phyloP scores from a whole-genome alignment of 169 alveolate genomes.

The Toxoplasma gondii region DNA sequence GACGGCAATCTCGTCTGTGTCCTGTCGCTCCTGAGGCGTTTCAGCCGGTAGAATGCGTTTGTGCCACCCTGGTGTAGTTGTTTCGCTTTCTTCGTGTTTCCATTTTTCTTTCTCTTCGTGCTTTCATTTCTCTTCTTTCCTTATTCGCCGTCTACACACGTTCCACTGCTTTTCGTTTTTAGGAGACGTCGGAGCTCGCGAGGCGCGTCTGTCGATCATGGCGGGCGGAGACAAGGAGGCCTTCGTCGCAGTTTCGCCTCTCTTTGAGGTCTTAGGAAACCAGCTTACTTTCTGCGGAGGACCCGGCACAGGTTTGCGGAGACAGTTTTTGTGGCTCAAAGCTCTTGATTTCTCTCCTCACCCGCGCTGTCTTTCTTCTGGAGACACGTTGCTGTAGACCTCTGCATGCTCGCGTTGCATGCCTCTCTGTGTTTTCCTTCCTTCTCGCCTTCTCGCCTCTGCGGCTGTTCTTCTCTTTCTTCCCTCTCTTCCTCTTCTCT shows the following conservation, averaged over 20 bases:
- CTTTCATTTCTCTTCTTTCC: too few species aligned
- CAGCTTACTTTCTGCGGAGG: conserved; percentile 78
- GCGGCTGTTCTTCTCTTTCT: neutral
- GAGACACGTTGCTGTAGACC: too few species aligned
- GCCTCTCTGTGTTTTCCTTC: too few species aligned
- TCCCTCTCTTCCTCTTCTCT: neutral
- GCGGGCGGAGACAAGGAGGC: conserved; percentile 79
- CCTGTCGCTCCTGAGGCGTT: too few species aligned
- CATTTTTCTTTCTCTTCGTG: too few species aligned
- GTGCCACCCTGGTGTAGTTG: too few species aligned
- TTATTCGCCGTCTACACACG: too few species aligned
- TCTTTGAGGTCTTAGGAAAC: conserved; percentile 75
- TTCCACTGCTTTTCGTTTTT: neutral
- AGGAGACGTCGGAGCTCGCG: conserved; percentile 80
- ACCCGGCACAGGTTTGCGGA: conserved; percentile 73
- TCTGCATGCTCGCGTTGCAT: too few species aligned
- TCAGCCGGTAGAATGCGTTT: too few species aligned
- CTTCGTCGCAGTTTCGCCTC: conserved; percentile 67
- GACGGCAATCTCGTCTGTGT: too few species aligned
- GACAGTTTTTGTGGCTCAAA: neutral
- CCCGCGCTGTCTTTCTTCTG: too few species aligned
- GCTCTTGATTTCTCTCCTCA: too few species aligned
- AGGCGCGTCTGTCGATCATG: conserved; percentile 81
- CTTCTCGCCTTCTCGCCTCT: neutral
- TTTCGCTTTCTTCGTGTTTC: neutral